Conservation (phyloP, 2,329 filamentous ascomycete genomes). For the Bertia moriformis region DNA sequence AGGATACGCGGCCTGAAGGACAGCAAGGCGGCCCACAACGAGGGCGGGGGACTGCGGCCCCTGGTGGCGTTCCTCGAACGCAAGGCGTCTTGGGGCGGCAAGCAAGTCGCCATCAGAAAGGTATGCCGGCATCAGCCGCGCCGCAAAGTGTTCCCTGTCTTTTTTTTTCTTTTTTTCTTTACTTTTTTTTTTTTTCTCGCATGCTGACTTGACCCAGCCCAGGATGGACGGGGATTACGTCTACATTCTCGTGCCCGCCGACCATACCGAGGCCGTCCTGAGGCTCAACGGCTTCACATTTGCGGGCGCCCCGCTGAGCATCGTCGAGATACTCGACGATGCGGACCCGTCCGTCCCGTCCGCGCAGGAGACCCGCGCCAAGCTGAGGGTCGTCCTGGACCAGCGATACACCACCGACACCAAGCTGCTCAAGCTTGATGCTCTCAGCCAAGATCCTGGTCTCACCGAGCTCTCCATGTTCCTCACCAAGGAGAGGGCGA, state of each 20-base stretch:
- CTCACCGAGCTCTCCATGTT: constrained; percentile 67
- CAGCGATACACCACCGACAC: constrained; percentile 56
- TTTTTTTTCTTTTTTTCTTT: constrained; percentile 20
- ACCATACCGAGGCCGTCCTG: constrained; percentile 47
- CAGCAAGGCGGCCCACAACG: constrained; percentile 53
- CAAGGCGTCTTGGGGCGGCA: constrained; percentile 43
- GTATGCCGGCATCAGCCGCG: constrained; percentile 47
- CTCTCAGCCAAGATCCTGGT: constrained; percentile 56
- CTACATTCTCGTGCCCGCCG: constrained; percentile 49
- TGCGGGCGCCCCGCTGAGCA: constrained; percentile 44
- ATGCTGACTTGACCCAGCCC: constrained; percentile 61
- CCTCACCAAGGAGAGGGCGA: constrained; percentile 50
- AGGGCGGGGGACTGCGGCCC: constrained; percentile 50
- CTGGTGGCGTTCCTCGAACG: constrained; percentile 57
- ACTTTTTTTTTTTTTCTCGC: constrained; percentile 32
- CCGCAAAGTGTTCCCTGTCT: constrained; percentile 21
- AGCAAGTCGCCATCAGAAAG: constrained; percentile 56
- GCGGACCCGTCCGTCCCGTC: constrained; percentile 27
- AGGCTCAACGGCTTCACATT: constrained; percentile 58
- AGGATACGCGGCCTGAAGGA: constrained; percentile 47
- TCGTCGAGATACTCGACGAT: constrained; percentile 32
- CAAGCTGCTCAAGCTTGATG: constrained; percentile 75
- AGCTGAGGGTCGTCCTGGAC: constrained; percentile 57
- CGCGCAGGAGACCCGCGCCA: constrained; percentile 48
- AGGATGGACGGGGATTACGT: constrained; percentile 54